These are phyloP conservation scores for Aspergillus calidoustus DNA, from an alignment of 2,329 filamentous ascomycete species.

Conservation along the genomic window DNA sequence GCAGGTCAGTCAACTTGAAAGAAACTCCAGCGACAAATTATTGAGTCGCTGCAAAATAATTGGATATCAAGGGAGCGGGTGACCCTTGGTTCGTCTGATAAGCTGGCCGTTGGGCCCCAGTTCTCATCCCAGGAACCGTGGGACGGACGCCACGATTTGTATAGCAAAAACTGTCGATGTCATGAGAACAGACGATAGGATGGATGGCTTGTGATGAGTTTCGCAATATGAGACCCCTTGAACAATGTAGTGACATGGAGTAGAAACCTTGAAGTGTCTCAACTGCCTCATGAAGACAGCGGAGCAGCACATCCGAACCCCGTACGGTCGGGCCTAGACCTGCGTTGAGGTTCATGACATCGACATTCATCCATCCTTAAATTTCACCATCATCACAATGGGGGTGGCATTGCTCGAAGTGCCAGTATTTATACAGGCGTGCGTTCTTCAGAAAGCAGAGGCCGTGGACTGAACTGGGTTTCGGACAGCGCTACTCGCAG, in stretches of 20 bases:
- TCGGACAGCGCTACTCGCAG: background rate
- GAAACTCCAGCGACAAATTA: slow-evolving; percentile 1
- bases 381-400: background rate
- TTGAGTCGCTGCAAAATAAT: background rate
- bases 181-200: too few relatives aligned
- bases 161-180: background rate
- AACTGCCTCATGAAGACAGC: background rate
- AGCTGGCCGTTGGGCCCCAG: background rate
- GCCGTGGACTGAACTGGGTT: background rate
- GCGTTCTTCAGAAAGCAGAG: background rate
- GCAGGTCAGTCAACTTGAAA: background rate
- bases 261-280: background rate
- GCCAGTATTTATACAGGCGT: background rate
- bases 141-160: background rate
- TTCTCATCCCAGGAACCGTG: background rate
- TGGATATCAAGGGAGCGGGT: background rate
- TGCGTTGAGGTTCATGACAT: background rate
- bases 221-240: too few relatives aligned
- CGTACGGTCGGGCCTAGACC: background rate
- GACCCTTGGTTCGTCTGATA: slow-evolving; percentile 2
- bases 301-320: background rate
- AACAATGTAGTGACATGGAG: too few relatives aligned
- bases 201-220: too few relatives aligned
- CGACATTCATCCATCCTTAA: background rate
- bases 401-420: background rate